Percentiles rank a stretch among this genome's conserved stretches.
phyloP scores from a whole-genome alignment of 768 basidiomycete genomes.

The Hemileccinum impolitum region DNA sequence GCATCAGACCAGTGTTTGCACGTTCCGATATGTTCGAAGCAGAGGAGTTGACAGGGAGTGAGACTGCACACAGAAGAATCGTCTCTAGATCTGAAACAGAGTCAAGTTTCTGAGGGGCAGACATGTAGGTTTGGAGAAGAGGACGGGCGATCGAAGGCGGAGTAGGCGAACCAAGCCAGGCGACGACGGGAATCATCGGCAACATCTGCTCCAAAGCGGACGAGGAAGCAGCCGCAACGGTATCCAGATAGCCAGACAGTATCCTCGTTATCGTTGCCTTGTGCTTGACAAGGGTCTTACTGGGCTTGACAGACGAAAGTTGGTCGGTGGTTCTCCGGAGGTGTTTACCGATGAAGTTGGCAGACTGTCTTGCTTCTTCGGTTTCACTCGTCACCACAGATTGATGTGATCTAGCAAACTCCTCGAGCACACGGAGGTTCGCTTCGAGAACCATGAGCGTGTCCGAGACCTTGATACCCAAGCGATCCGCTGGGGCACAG shows the following conservation, averaged over 20 bases:
- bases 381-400: neutral
- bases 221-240: constrained; percentile 3
- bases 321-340: constrained; percentile 1
- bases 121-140: constrained; percentile 45
- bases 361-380: constrained; percentile 10
- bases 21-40: constrained; percentile 16
- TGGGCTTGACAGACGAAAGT: constrained; percentile 11
- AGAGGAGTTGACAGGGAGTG: constrained; percentile 21
- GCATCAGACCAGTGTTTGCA: constrained; percentile 39
- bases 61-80: constrained; percentile 39
- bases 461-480: constrained; percentile 36
- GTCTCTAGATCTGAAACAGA: constrained; percentile 41
- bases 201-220: constrained; percentile 9
- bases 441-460: constrained; percentile 42
- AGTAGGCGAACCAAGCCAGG: constrained; percentile 32
- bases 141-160: constrained; percentile 34
- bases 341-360: constrained; percentile 30
- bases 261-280: constrained; percentile 11
- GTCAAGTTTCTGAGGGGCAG: constrained; percentile 35
- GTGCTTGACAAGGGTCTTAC: constrained; percentile 16
- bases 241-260: constrained; percentile 18
- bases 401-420: neutral
- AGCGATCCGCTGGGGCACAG: constrained; percentile 34
- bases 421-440: constrained; percentile 36
- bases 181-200: constrained; percentile 29